Percentiles rank a stretch among this genome's conserved stretches.
Conservation (phyloP, 345 rosid genomes). For the Bretschneidera sinensis region DNA sequence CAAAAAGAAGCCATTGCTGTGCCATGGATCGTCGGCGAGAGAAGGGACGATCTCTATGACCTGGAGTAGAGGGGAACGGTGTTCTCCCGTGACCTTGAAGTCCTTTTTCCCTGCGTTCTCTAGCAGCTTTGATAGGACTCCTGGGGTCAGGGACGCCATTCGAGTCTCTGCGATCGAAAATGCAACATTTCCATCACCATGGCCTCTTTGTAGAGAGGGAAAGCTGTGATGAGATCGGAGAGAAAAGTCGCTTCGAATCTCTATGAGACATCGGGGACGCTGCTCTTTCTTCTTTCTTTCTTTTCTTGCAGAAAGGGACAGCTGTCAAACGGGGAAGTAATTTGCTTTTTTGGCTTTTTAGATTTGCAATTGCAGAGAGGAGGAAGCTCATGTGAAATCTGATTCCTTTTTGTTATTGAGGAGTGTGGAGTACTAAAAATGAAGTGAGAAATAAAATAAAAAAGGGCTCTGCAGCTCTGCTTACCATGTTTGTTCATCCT, state of each 20-base stretch:
- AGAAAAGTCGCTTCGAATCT: constrained; percentile 20
- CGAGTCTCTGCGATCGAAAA: background rate
- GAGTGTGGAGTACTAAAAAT: background rate
- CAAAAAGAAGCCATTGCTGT: constrained; percentile 42
- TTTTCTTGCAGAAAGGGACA: background rate
- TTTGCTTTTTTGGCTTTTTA: constrained; percentile 17
- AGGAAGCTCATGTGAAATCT: background rate
- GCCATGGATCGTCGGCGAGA: constrained; percentile 41
- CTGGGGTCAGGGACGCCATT: constrained; percentile 49
- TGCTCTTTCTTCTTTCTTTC: background rate
- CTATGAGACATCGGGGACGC: constrained; percentile 20
- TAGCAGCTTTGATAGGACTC: constrained; percentile 45
- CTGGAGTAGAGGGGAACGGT: constrained; percentile 46
- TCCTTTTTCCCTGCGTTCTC: constrained; percentile 26
- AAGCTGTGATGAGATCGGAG: constrained; percentile 11
- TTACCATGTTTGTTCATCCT: background rate
- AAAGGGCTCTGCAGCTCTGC: background rate
- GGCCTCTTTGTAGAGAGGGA: background rate
- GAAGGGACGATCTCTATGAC: constrained; percentile 50
- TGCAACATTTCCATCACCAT: background rate
- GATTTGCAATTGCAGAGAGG: constrained; percentile 18
- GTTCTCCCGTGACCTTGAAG: constrained; percentile 22
- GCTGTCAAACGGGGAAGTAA: background rate
- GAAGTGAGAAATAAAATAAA: background rate
- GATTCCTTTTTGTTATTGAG: background rate